phyloP scores from a whole-genome alignment of 768 basidiomycete species.

The Mycena indigotica region DNA sequence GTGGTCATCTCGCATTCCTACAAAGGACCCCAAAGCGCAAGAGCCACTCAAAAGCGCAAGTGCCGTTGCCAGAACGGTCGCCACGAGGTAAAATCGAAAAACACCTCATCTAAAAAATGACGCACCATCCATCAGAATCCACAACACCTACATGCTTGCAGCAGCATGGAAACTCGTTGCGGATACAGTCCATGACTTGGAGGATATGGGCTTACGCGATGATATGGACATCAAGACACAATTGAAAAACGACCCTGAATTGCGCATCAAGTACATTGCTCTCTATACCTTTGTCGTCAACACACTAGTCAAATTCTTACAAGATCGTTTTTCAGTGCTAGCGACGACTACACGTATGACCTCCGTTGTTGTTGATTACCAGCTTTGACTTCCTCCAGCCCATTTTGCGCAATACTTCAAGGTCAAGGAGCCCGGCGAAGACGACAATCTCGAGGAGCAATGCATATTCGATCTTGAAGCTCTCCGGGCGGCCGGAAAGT shows the following conservation, averaged over 20 bases:
- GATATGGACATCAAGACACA: slow-evolving; percentile 46
- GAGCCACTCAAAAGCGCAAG: slow-evolving; percentile 44
- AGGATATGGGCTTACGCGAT: slow-evolving; percentile 58
- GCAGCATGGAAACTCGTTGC: slow-evolving; percentile 79
- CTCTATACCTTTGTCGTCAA: slow-evolving; percentile 62
- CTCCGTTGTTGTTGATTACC: slow-evolving; percentile 5
- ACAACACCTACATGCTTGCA: slow-evolving; percentile 82
- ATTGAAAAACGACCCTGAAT: slow-evolving; percentile 49
- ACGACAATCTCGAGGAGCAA: slow-evolving; percentile 44
- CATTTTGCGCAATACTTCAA: slow-evolving; percentile 78
- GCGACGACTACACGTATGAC: slow-evolving; percentile 70
- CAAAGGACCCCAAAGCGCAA: slow-evolving; percentile 29
- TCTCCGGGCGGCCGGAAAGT: slow-evolving; percentile 65
- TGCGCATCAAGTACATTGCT: slow-evolving; percentile 63
- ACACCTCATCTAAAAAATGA: slow-evolving; percentile 5
- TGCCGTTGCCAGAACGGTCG: slow-evolving; percentile 58
- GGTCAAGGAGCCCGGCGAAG: slow-evolving; percentile 30
- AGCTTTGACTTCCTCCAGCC: slow-evolving; percentile 40
- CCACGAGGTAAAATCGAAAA: slow-evolving; percentile 50
- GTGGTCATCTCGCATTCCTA: slow-evolving; percentile 51
- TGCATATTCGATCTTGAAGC: slow-evolving; percentile 67
- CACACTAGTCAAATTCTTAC: slow-evolving; percentile 59
- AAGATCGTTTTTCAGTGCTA: slow-evolving; percentile 66
- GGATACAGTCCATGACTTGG: slow-evolving; percentile 56
- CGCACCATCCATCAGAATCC: slow-evolving; percentile 52